Evolutionary conservation across 768 basidiomycete species (phyloP).

Genomic region (Saitozyma podzolica): DNA sequence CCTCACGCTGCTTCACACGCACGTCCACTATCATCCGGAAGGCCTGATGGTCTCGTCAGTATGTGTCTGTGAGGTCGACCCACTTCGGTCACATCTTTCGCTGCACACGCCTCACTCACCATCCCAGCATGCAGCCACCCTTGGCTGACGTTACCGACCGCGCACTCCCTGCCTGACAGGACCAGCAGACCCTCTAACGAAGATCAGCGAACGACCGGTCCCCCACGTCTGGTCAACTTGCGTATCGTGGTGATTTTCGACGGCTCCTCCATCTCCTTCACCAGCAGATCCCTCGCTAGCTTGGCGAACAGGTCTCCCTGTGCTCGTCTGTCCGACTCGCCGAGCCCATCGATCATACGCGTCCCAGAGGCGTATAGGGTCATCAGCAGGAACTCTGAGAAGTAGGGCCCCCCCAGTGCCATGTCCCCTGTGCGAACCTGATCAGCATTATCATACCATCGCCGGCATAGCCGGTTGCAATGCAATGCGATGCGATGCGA

Average conservation of each 20-base stretch:
- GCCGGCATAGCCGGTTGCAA: no score
- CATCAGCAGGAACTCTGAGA: conserved; percentile 22
- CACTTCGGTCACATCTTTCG: neutral
- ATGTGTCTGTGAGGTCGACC: no score
- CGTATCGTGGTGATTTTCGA: conserved; percentile 8
- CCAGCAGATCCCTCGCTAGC: conserved; percentile 17
- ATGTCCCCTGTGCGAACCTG: conserved; percentile 4
- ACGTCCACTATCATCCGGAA: conserved; percentile 23
- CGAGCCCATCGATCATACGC: conserved; percentile 19
- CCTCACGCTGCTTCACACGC: neutral
- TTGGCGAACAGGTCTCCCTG: conserved; percentile 18
- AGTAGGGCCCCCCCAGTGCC: conserved; percentile 15
- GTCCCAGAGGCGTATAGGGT: conserved; percentile 14
- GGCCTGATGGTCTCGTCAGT: neutral
- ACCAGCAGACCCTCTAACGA: conserved; percentile 1
- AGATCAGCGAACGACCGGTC: no score
- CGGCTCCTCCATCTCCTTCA: conserved; percentile 17
- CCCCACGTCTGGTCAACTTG: no score
- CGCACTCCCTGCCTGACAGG: neutral
- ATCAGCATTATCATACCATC: no score
- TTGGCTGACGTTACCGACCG: conserved; percentile 11
- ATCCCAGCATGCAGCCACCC: conserved; percentile 12
- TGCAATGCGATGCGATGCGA: no score
- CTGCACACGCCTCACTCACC: neutral
- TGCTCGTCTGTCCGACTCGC: conserved; percentile 7